These are phyloP conservation scores for Carex kokanica DNA, from an alignment of 176 grass and related monocot species.

Conservation along the genomic window DNA sequence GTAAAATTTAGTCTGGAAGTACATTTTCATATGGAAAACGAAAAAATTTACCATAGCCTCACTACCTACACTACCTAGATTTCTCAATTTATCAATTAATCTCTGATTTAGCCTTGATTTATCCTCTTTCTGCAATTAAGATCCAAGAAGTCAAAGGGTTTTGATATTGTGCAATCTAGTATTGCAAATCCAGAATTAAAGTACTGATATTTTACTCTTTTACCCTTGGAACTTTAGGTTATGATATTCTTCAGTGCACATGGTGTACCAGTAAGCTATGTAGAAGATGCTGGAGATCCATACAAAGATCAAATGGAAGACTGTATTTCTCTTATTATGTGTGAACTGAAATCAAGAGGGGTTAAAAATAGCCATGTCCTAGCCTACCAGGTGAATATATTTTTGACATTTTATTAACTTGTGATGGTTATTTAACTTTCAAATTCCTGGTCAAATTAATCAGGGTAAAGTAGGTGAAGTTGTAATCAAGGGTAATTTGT, in stretches of 20 bases:
- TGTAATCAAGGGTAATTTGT: background rate
- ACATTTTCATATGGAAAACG: too few relatives aligned
- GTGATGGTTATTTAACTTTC: background rate
- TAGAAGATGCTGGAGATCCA: constrained; percentile 86
- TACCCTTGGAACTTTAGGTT: constrained; percentile 48
- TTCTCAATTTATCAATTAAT: background rate
- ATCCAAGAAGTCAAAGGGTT: background rate
- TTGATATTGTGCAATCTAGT: background rate
- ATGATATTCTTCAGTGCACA: constrained; percentile 99
- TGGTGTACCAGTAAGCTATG: constrained; percentile 93
- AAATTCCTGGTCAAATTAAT: background rate
- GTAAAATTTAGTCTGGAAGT: too few relatives aligned
- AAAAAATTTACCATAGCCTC: too few relatives aligned
- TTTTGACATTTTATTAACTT: background rate
- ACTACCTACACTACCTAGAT: background rate
- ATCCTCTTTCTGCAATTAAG: constrained; percentile 8
- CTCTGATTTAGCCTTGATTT: constrained; percentile 2
- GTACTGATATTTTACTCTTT: background rate
- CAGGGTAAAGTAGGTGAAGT: too few relatives aligned
- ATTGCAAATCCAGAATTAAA: background rate
- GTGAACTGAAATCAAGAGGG: constrained; percentile 82
- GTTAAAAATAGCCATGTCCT: constrained; percentile 68
- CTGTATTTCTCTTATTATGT: constrained; percentile 88
- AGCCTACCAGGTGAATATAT: constrained; percentile 79
- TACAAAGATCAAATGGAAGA: constrained; percentile 99